Evolutionary conservation across 2,329 filamentous ascomycete genomes (phyloP).

Genomic region (Ophiosphaerella herpotricha): DNA sequence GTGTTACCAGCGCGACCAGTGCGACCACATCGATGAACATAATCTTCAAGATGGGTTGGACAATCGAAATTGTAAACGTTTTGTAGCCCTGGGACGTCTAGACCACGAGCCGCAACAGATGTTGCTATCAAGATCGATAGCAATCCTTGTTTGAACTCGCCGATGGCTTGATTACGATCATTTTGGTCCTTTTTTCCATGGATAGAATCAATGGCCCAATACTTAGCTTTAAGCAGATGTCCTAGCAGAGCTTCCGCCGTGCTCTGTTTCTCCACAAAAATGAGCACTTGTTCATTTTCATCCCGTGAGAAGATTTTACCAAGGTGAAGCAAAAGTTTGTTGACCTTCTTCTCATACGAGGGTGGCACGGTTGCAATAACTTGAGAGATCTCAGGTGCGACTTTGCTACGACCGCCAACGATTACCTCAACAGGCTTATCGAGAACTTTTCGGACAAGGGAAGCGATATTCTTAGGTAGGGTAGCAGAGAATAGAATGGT

Average conservation of each 20-base stretch:
- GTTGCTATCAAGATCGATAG: slow-evolving; percentile 92
- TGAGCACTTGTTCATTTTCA: slow-evolving; percentile 85
- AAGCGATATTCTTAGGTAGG: slow-evolving; percentile 91
- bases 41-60: slow-evolving; percentile 93
- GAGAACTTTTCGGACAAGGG: slow-evolving; percentile 84
- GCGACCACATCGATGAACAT: slow-evolving; percentile 90
- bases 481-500: slow-evolving; percentile 96
- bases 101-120: slow-evolving; percentile 89
- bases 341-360: slow-evolving; percentile 75
- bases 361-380: slow-evolving; percentile 72
- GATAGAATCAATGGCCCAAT: slow-evolving; percentile 67
- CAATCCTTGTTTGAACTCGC: slow-evolving; percentile 65
- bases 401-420: slow-evolving; percentile 80
- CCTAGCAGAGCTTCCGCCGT: slow-evolving; percentile 55
- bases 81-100: slow-evolving; percentile 95
- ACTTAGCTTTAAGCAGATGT: slow-evolving; percentile 37
- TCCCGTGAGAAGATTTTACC: slow-evolving; percentile 85
- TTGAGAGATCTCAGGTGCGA: slow-evolving; percentile 78
- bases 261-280: slow-evolving; percentile 92
- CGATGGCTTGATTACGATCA: slow-evolving; percentile 42
- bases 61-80: slow-evolving; percentile 95
- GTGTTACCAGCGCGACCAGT: slow-evolving; percentile 94
- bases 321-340: slow-evolving; percentile 80
- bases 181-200: slow-evolving; percentile 70
- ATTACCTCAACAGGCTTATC: slow-evolving; percentile 87